phyloP scores from a whole-genome alignment of 805 yeast species.

The Citeromyces nyonsensis region DNA sequence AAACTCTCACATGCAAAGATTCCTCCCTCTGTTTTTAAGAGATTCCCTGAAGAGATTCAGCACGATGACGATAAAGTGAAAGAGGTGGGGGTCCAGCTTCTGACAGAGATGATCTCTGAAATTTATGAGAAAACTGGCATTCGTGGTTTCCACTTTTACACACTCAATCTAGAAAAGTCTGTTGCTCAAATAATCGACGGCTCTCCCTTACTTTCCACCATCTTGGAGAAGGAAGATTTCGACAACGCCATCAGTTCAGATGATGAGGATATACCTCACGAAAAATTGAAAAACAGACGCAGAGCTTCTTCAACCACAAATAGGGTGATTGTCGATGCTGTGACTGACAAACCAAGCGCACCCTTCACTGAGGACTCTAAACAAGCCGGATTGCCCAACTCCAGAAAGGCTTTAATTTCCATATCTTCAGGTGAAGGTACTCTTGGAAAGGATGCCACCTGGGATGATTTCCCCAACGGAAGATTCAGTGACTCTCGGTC shows the following conservation, averaged over 20 bases:
- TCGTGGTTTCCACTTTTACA: conserved; percentile 86
- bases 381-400: conserved; percentile 9
- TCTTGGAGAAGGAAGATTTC: conserved; percentile 20
- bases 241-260: conserved; percentile 18
- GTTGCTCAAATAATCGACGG: conserved; percentile 70
- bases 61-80: conserved; percentile 74
- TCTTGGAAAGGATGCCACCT: conserved; percentile 77
- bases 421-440: conserved; percentile 78
- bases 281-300: no score
- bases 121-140: conserved; percentile 40
- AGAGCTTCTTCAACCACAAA: conserved; percentile 10
- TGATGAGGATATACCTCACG: background rate
- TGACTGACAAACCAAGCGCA: conserved; percentile 8
- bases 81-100: conserved; percentile 62
- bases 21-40: conserved; percentile 36
- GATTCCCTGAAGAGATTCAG: conserved; percentile 39
- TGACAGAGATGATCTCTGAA: conserved; percentile 46
- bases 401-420: conserved; percentile 45
- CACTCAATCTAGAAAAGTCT: conserved; percentile 83
- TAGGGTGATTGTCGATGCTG: conserved; percentile 8
- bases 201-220: conserved; percentile 34
- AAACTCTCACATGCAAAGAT: conserved; percentile 77
- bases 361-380: conserved; percentile 6
- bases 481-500: conserved; percentile 90
- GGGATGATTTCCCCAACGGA: conserved; percentile 97